Evolutionary conservation across 2,329 filamentous ascomycete genomes (phyloP), one percentile per base, ranked within the genome.

Genomic region (Coleophoma cylindrospora): DNA sequence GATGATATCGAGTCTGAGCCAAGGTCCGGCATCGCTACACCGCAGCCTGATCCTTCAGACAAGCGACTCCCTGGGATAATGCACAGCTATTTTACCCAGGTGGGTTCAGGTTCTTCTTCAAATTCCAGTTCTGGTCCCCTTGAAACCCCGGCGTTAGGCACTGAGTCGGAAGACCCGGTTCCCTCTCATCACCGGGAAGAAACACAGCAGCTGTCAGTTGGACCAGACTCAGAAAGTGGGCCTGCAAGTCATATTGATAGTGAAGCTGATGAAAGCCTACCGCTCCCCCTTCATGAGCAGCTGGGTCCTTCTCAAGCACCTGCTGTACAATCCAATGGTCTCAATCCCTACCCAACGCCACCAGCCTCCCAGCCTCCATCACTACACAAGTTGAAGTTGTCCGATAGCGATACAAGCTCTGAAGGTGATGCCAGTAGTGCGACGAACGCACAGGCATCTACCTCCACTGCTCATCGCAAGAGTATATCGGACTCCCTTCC

Each of bases 51-150:
- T 72, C 86, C 87, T 57, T 86, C 88, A 66, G 94, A 99, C 75
- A 96, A 96, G 75, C 87, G 94, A 73, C 79, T 95, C 67, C 94
- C 94, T 61, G 89, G 91, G 68, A 95, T 97, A 75, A 87, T 94
- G 80, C 82, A 84, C 70, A 95, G 87, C 78, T 96, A 94, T 79
- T 96, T 97, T 81, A 87, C 87, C 76, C 94, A 99, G 92, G 94
- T 99, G 95, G 86, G 94, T 96, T 81, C 81, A 79, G 83, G 81
- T 76, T 83, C 84, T 84, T 79, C 80, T 79, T 57, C 57, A 64
- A 53, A 49, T 27, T 43, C 58, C 45, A 54, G 57, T 60, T 58
- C 55, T 58, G 57, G 53, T 54, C 61, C 58, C 21, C 56, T 62
- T 57, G 61, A 65, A 48, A 63, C 61, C 50, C 55, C 57, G 54